Base-by-base conservation (phyloP, 768 basidiomycete species). In the Lentinula raphanica region DNA sequence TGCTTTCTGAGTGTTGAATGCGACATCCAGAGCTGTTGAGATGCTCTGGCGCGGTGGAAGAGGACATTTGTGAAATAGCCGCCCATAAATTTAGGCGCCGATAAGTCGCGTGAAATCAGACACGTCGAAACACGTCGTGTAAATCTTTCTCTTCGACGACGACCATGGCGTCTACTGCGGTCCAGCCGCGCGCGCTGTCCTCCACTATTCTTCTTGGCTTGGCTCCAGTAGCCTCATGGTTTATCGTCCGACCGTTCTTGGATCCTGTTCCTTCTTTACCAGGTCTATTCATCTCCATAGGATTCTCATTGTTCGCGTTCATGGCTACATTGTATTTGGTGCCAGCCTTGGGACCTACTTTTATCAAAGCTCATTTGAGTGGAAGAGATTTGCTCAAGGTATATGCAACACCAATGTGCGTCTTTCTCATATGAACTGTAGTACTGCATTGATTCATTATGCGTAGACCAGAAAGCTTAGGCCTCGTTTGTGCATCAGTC, bases 311-410 rank as follows among this genome's bases (percentile, higher is more conserved):
- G 49, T 78, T 94, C 60, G 92, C 94, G 0, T 87, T 96, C 58
- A 67, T 92, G 11, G 82, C 84, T 2, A 86, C 90, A 1, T 67
- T 92, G 12, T 84, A 86, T 65, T 79, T 93, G 42, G 80, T 98
- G 29, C 96, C 95, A n/a, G 80, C 83, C 0, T 79, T 99, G 13
- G 90, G 89, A 0, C 84, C 85, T 0, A 80, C 83, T 0, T 96
- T 98, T 67, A 75, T 93, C 25, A 82, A 79, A 42, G 93, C 92
- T 1, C 86, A 90, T 48, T 74, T 99, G 55, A 87, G 85, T 65
- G 97, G 97, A 21, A 80, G 79, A 60, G 97, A 99, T 71, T 73
- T 97, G 59, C 78, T 97, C 49, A 98, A 99, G 71, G 82, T 79
- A 11, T 89, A 91, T 65, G 74, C 39, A 36, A 83, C 82, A 49